A percentile compares a stretch with the other conserved stretches of the same genome.
These are phyloP conservation scores for Dalbergia cochinchinensis DNA, from an alignment of 306 rosid genomes.

Conservation along the genomic window DNA sequence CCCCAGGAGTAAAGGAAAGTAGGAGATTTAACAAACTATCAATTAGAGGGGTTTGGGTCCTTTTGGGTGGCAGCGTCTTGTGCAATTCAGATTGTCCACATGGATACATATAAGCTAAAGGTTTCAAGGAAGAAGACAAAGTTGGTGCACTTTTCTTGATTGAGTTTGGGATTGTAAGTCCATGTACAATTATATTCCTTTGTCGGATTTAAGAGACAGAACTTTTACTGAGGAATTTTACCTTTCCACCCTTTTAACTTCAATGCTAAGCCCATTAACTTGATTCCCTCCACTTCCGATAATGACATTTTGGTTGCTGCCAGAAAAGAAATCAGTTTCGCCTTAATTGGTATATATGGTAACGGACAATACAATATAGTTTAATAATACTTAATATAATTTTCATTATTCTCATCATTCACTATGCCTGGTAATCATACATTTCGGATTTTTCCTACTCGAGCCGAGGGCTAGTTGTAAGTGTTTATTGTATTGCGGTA, in stretches of 20 bases:
- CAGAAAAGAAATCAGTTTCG: not conserved
- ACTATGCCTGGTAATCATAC: no score
- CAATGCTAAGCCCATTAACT: conserved; percentile 34
- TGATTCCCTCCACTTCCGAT: conserved; percentile 50
- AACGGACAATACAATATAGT: no score
- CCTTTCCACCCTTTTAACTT: conserved; percentile 42
- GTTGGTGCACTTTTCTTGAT: conserved; percentile 32
- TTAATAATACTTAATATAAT: no score
- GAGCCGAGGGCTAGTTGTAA: no score
- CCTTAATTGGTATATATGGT: no score
- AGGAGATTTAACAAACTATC: not conserved
- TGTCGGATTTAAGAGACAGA: conserved; percentile 25
- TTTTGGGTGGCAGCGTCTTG: not conserved
- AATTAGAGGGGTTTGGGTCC: conserved; percentile 30
- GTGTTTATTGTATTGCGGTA: no score
- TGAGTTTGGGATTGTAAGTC: conserved; percentile 20
- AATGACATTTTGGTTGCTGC: conserved; percentile 46
- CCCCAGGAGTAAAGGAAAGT: not conserved
- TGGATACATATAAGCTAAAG: not conserved
- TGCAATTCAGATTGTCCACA: not conserved
- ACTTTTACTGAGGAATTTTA: conserved; percentile 43
- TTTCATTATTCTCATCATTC: no score
- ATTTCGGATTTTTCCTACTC: no score
- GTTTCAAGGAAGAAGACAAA: conserved; percentile 33
- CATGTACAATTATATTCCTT: conserved; percentile 35